Percentiles rank a stretch among this genome's conserved stretches.
phyloP scores from a whole-genome alignment of 164 flowering plant genomes.

The Piper longum region DNA sequence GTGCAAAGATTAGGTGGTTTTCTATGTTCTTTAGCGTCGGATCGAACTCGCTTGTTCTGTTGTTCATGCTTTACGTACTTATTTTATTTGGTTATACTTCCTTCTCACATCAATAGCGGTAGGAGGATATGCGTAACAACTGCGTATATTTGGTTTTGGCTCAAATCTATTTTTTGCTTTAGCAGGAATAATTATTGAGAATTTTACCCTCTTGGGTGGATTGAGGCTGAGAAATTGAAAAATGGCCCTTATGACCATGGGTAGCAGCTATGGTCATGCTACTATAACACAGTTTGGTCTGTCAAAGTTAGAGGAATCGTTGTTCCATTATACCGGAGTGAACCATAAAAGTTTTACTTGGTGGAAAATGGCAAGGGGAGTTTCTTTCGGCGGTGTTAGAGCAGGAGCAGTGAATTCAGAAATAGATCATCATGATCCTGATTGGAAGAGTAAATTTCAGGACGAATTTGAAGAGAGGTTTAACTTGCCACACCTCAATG shows the following conservation, averaged over 20 bases:
- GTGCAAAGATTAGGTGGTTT: too few relatives aligned
- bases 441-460: slow-evolving; percentile 59
- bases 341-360: slow-evolving; percentile 2
- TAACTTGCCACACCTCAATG: slow-evolving; percentile 59
- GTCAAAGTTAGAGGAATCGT: slow-evolving; percentile 3
- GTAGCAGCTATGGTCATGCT: slow-evolving; percentile 8
- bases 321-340: slow-evolving; percentile 3
- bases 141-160: too few relatives aligned
- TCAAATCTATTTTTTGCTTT: too few relatives aligned
- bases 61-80: too few relatives aligned
- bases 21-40: too few relatives aligned
- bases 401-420: slow-evolving; percentile 14
- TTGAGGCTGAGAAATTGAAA: not conserved
- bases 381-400: slow-evolving; percentile 3
- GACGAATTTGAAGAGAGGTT: slow-evolving; percentile 59
- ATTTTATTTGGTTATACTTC: too few relatives aligned
- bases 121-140: too few relatives aligned
- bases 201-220: not conserved
- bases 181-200: too few relatives aligned
- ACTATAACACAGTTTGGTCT: slow-evolving; percentile 5
- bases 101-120: too few relatives aligned
- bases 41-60: too few relatives aligned
- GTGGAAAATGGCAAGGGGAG: slow-evolving; percentile 3
- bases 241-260: slow-evolving; percentile 16
- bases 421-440: slow-evolving; percentile 56